These are phyloP conservation scores for Podospora pseudopauciseta DNA, from an alignment of 495 filamentous ascomycete species.

Conservation along the genomic window DNA sequence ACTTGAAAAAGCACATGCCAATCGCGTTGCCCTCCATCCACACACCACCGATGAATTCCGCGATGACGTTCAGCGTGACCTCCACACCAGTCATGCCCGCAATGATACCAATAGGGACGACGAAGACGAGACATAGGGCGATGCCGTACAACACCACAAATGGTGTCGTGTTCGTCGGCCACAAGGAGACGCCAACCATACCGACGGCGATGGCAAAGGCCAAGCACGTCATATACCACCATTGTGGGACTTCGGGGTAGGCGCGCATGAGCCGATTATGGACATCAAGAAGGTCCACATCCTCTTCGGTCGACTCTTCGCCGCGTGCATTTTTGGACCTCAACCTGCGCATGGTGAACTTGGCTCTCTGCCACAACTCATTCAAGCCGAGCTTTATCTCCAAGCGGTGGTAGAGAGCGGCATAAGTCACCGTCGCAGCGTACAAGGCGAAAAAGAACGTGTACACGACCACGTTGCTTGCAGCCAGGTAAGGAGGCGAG, in stretches of 20 bases:
- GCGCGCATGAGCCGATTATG: constrained; percentile 42
- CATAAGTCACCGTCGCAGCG: constrained; percentile 38
- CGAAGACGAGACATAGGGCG: constrained; percentile 40
- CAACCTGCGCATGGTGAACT: constrained; percentile 10
- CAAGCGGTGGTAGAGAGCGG: constrained; percentile 37
- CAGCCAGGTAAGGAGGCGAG: constrained; percentile 40
- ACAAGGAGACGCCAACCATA: constrained; percentile 36
- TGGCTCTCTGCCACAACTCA: constrained; percentile 30
- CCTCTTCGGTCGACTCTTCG: constrained; percentile 22
- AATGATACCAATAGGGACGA: constrained; percentile 43
- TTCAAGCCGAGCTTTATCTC: constrained; percentile 40
- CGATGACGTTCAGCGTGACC: constrained; percentile 43
- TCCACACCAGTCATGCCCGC: constrained; percentile 42
- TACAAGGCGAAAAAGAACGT: constrained; percentile 42
- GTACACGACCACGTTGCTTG: constrained; percentile 36
- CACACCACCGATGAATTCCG: constrained; percentile 45
- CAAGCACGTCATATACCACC: constrained; percentile 41
- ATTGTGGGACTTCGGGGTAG: constrained; percentile 42
- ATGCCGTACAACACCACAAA: constrained; percentile 44
- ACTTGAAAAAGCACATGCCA: constrained; percentile 46
- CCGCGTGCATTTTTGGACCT: constrained; percentile 8
- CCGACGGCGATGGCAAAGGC: constrained; percentile 34
- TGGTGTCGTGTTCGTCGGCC: constrained; percentile 41
- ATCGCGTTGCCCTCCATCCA: constrained; percentile 41
- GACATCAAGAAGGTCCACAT: constrained; percentile 26